Evolutionary conservation across 371 early-diverging fungal species (phyloP), one percentile per base, ranked within the genome.

Genomic region (Mycotypha africana): DNA sequence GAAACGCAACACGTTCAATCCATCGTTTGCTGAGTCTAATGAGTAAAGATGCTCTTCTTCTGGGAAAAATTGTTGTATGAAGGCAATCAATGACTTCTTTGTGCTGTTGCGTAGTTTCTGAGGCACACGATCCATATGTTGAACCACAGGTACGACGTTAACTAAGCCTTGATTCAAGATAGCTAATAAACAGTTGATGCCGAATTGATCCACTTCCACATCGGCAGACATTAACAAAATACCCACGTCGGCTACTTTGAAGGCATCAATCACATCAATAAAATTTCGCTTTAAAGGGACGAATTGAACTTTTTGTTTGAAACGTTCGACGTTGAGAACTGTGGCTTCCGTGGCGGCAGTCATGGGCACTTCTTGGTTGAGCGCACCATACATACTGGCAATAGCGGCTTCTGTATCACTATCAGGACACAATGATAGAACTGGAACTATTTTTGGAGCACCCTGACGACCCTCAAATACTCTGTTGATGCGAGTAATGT

Each of bases 151-250:
- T 9, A 89, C 71, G n/a, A 83, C 74, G 7, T 81, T 76, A 2
- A 92, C 84, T 5, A 91, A 75, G 43, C 95, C 96, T 62, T 93
- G 93, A 35, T 88, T 79, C 60, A 89, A 87, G 40, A 97, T 82
- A 34, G 88, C 82, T 22, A 82, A 68, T 47, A 97, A 56, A 45
- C 82, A 78, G 52, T 71, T 75, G 63, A 87, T 85, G 38, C 98
- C 98, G 66, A 92, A 91, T 39, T 74, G 72, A 63, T 96, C 98
- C 3, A 97, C 96, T 59, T 96, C 95, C 7, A 78, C 86, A n/a
- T 82, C 77, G 3, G 93, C 90, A 6, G 92, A 92, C 64, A 96
- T 57, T 10, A 91, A 65, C 47, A 93, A 80, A 31, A 97, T 54
- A 51, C 89, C 80, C 57, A 87, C 88, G 66, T 97, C 98, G 31